phyloP scores from a whole-genome alignment of 192 early-diverging fungal genomes.

The Coemansia sp. region DNA sequence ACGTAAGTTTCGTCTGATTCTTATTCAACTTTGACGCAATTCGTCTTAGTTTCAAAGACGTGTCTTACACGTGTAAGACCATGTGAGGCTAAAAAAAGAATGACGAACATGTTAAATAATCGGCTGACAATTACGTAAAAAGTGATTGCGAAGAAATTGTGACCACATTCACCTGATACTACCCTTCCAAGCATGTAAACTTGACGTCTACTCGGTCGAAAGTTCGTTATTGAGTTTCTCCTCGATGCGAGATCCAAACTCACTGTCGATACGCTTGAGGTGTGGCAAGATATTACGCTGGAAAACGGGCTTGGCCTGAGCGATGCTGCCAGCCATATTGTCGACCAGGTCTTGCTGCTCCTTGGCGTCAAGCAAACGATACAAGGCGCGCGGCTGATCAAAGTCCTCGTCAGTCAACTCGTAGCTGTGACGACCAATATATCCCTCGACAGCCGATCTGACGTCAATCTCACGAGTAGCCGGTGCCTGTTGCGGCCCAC shows the following conservation, averaged over 20 bases:
- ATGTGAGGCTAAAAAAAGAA: not conserved
- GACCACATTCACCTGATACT: not conserved
- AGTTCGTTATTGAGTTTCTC: too few relatives aligned
- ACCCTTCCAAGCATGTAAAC: not conserved
- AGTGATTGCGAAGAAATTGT: not conserved
- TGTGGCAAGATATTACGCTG: slow-evolving; percentile 62
- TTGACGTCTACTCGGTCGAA: too few relatives aligned
- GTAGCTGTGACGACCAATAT: slow-evolving; percentile 57
- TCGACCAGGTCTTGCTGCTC: slow-evolving; percentile 60
- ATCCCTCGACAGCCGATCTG: slow-evolving; percentile 43
- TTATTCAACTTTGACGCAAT: not conserved
- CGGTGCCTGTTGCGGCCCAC: slow-evolving; percentile 53
- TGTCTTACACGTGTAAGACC: not conserved
- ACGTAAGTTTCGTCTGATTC: not conserved
- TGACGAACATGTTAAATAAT: not conserved
- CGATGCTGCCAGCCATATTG: slow-evolving; percentile 62
- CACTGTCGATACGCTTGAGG: slow-evolving; percentile 60
- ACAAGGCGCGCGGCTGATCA: slow-evolving; percentile 65
- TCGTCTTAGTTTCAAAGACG: not conserved
- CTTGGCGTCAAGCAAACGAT: slow-evolving; percentile 32
- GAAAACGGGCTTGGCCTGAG: slow-evolving; percentile 57
- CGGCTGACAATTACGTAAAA: not conserved
- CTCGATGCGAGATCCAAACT: slow-evolving; percentile 62
- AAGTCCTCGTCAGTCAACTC: slow-evolving; percentile 63
- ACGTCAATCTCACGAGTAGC: slow-evolving; percentile 31